Base-by-base conservation (phyloP, 768 basidiomycete genomes). In the Candolleomyces efflorescens region DNA sequence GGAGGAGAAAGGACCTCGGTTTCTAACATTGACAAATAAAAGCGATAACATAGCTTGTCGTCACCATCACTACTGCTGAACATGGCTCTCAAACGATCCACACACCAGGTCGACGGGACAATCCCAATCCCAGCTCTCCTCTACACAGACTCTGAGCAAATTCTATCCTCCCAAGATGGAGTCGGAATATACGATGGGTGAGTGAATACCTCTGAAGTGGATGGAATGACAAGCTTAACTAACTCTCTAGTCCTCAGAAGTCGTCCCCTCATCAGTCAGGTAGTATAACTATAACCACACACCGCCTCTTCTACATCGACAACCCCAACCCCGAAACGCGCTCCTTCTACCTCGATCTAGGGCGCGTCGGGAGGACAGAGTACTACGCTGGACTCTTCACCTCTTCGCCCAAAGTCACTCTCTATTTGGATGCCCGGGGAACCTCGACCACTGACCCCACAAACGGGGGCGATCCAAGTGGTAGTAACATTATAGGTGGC, bases 151-250 rank as follows among this genome's bases (percentile, higher is more conserved):
- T 32, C 32, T 32, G 96, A 98, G 71, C 83, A 84, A 46, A 74
- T 90, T 27, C 73, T 90, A 2, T 77, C 83, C 6, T 82, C 80
- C 46, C 92, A 93, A 67, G 89, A 92, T 46, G 75, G 75, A 52
- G 87, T 98, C 5, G 95, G 95, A 0, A 86, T 98, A 55, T 98
- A 98, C 66, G 87, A 94, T 63, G 93, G 92, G 94, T 95, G 69
- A 60, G 87, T 73, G 26, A 39, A 58, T 27, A 63, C 12, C 59
- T 60, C 11, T 24, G 59, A 58, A 26, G 23, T 49, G 22, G 26
- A 12, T 48, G 39, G 44, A 46, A 54, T 58, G 51, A 26, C 41
- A 63, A 54, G 53, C 51, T 46, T 59, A 55, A 66, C 61, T 68
- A 69, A 71, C 71, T 68, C 67, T 63, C 44, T 67, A 97, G 94